A percentile compares a stretch with the other conserved stretches of the same genome.
Conservation (phyloP, 176 grass and related monocot species). For the Urochloa ruziziensis region DNA sequence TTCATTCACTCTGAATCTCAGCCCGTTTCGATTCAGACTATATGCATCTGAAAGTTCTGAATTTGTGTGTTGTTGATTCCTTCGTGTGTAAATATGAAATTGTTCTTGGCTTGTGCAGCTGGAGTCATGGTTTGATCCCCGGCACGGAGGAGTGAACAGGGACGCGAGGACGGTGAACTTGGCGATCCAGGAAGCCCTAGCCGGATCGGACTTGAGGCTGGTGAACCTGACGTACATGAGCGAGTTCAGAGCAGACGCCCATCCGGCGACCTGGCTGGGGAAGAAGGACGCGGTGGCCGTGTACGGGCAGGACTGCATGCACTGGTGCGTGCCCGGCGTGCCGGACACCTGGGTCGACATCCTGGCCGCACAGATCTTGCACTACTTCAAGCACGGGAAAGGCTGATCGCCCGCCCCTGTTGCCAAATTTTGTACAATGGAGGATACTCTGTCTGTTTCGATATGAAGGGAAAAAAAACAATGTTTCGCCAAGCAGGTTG, state of each 20-base stretch:
- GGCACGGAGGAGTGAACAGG: slow-evolving; percentile 61
- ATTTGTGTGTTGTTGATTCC: neutral
- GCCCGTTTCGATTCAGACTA: neutral
- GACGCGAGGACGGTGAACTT: slow-evolving; percentile 69
- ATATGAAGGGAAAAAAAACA: neutral
- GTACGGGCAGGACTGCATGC: slow-evolving; percentile 94
- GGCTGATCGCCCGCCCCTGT: neutral
- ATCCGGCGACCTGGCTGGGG: slow-evolving; percentile 81
- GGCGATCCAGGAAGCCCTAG: slow-evolving; percentile 44
- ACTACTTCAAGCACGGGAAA: slow-evolving; percentile 35
- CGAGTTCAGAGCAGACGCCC: slow-evolving; percentile 77
- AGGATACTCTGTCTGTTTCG: no score
- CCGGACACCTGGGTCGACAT: slow-evolving; percentile 89
- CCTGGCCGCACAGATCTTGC: slow-evolving; percentile 53
- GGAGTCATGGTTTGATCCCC: slow-evolving; percentile 71
- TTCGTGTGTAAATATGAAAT: neutral
- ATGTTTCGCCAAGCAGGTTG: no score
- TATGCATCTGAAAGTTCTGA: neutral
- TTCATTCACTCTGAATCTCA: neutral
- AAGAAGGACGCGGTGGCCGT: slow-evolving; percentile 73
- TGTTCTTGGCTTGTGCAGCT: slow-evolving; percentile 34
- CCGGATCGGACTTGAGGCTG: slow-evolving; percentile 41
- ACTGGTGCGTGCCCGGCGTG: slow-evolving; percentile 88
- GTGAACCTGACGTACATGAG: slow-evolving; percentile 88
- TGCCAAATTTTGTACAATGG: neutral